Base-by-base conservation (phyloP, 2,329 filamentous ascomycete genomes). In the Colletotrichum australisinense region DNA sequence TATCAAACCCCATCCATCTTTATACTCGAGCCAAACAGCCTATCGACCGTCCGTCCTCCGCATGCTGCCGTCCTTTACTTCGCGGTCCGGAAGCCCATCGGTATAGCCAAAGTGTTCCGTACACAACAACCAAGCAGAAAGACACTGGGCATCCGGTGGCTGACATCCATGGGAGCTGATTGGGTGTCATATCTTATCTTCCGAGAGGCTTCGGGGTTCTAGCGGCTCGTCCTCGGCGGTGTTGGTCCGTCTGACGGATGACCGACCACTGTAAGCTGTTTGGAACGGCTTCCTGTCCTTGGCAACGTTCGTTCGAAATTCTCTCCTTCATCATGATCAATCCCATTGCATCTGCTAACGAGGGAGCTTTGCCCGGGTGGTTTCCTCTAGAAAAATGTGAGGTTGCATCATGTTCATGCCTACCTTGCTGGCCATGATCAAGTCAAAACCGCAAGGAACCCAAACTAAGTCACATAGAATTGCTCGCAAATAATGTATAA, bases 141-240 rank as follows among this genome's bases (percentile, higher is more conserved):
- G 56, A 59, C 11, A n/a, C 16, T 16, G n/a, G 46, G 59, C 42
- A 59, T 59, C 38, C 42, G n/a, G 7, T 63, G 67, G 68, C 68
- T 74, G 57, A 35, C 16, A 24, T 11, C 7, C 22, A 30, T 7
- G 14, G 14, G 74, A 74, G 76, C 32, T 78, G 75, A 82, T 83
- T 82, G 80, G 80, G 28, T 72, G 57, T 58, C 26, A 1, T 26
- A 16, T 12, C 9, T 16, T 67, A 74, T 77, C 60, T 71, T 79
- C 80, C 80, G 78, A 80, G 55, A 28, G 64, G 60, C 11, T 62
- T 80, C 80, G 79, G 79, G 75, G 73, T 62, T 49, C 64, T 62
- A 22, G 12, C 32, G 57, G 64, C 42, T 28, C 58, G 46, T 3
- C 26, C n/a, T 26, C 35, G 5, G 14, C 24, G 11, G 52, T 32